Conservation (phyloP, 352 stramenopile genomes). For the Phytophthora sansomeana region DNA sequence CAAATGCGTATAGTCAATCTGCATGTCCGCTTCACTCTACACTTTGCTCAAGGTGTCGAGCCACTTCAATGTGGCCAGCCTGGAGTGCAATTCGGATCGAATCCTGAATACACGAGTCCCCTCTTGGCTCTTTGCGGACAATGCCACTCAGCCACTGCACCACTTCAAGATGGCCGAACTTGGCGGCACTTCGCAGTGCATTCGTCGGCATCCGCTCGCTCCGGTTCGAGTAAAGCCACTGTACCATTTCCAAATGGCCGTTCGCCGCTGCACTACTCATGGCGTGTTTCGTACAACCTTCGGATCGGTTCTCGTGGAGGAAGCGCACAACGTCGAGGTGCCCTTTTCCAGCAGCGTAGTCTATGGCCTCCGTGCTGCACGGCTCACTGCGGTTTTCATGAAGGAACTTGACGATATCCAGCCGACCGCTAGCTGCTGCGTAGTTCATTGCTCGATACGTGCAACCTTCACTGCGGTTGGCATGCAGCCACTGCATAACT, state of each 20-base stretch:
- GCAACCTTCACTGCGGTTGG: conserved; percentile 23
- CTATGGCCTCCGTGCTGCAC: conserved; percentile 24
- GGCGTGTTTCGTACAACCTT: conserved; percentile 27
- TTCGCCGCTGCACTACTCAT: conserved; percentile 24
- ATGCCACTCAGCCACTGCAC: conserved; percentile 14
- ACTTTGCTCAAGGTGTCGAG: conserved; percentile 10
- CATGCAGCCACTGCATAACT: conserved; percentile 29
- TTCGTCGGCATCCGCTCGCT: conserved; percentile 15
- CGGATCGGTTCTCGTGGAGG: conserved; percentile 20
- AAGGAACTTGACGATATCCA: conserved; percentile 21
- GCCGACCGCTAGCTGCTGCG: conserved; percentile 20
- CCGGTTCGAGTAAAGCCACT: conserved; percentile 24
- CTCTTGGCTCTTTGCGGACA: conserved; percentile 18
- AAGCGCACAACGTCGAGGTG: conserved; percentile 21
- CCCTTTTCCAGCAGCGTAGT: conserved; percentile 25
- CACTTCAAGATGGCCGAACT: conserved; percentile 22
- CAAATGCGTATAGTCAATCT: no score
- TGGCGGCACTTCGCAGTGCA: conserved; percentile 18
- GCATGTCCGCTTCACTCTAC: not conserved
- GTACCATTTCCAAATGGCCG: conserved; percentile 23
- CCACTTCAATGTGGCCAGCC: not conserved
- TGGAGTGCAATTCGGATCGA: not conserved
- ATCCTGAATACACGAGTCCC: not conserved
- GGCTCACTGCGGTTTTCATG: conserved; percentile 19
- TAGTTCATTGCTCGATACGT: conserved; percentile 26